Percentiles rank a stretch among this genome's conserved stretches.
Evolutionary conservation across 2,329 filamentous ascomycete genomes (phyloP).

Genomic region (Alternaria brassicae): DNA sequence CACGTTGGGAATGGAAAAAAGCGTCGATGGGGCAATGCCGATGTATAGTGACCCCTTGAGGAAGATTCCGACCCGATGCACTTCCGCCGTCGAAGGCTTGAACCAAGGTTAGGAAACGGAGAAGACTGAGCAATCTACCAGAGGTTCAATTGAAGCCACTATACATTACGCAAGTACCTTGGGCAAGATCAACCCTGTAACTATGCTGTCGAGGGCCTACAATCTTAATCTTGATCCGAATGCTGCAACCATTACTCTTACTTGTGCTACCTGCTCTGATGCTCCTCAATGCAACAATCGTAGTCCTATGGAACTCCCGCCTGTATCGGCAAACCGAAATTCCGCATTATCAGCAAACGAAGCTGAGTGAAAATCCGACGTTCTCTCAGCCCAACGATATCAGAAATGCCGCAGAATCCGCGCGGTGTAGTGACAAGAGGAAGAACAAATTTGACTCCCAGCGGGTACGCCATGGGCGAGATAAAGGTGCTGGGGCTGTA

Average conservation of each 20-base stretch:
- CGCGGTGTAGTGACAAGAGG: not conserved
- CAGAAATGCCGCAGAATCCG: not conserved
- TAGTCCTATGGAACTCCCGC: not conserved
- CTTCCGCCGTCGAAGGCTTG: not conserved
- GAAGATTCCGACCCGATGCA: not conserved
- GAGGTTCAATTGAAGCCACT: not conserved
- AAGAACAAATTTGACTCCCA: not conserved
- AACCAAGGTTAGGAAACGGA: not conserved
- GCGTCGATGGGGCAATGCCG: not conserved
- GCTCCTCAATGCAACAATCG: not conserved
- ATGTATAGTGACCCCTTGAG: not conserved
- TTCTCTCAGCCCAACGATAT: not conserved
- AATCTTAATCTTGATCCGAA: not conserved
- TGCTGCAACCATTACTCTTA: not conserved
- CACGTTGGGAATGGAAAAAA: not conserved
- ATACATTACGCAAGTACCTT: not conserved
- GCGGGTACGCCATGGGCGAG: too few relatives aligned
- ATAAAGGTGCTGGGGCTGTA: too few relatives aligned
- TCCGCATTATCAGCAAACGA: not conserved
- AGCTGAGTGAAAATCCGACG: not conserved
- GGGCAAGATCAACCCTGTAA: not conserved
- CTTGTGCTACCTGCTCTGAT: not conserved
- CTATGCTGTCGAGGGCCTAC: not conserved
- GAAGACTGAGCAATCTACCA: not conserved
- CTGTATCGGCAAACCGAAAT: not conserved